phyloP scores from a whole-genome alignment of 2,329 filamentous ascomycete species.

The Pseudogymnoascus sp. region DNA sequence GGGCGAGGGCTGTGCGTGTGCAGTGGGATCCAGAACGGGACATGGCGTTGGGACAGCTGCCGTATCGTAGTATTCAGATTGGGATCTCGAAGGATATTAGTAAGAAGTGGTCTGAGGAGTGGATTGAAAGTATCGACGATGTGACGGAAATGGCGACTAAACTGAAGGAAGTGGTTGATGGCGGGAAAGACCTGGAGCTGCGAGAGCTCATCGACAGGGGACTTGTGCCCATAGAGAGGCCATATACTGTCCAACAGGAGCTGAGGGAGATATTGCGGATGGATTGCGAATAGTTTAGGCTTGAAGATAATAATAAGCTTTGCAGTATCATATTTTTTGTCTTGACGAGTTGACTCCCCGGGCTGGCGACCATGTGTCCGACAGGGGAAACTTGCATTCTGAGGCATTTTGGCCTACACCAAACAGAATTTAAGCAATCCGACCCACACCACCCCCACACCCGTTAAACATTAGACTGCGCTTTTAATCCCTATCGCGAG shows the following conservation, averaged over 20 bases:
- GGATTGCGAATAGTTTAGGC: constrained; percentile 13
- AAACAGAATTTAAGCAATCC: not conserved
- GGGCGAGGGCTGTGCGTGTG: constrained; percentile 37
- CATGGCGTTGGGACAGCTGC: constrained; percentile 36
- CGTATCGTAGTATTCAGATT: constrained; percentile 52
- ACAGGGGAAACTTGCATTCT: not conserved
- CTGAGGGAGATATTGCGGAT: constrained; percentile 30
- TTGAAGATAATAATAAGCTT: not conserved
- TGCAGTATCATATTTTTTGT: not conserved
- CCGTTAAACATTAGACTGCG: not conserved
- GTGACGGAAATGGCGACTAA: constrained; percentile 45
- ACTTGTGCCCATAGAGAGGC: constrained; percentile 38
- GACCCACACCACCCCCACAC: not conserved
- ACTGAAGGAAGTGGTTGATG: constrained; percentile 37
- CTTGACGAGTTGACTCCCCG: not conserved
- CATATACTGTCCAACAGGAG: constrained; percentile 35
- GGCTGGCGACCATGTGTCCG: not conserved
- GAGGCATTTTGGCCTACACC: not conserved
- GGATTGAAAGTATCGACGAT: constrained; percentile 49
- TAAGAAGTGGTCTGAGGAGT: constrained; percentile 39
- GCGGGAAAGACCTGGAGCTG: constrained; percentile 28
- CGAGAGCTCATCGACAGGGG: constrained; percentile 32
- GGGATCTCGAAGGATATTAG: constrained; percentile 44
- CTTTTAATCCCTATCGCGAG: not conserved
- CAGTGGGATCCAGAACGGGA: constrained; percentile 58